phyloP scores from a whole-genome alignment of 129 eudicot genomes.

The Tanacetum coccineum region DNA sequence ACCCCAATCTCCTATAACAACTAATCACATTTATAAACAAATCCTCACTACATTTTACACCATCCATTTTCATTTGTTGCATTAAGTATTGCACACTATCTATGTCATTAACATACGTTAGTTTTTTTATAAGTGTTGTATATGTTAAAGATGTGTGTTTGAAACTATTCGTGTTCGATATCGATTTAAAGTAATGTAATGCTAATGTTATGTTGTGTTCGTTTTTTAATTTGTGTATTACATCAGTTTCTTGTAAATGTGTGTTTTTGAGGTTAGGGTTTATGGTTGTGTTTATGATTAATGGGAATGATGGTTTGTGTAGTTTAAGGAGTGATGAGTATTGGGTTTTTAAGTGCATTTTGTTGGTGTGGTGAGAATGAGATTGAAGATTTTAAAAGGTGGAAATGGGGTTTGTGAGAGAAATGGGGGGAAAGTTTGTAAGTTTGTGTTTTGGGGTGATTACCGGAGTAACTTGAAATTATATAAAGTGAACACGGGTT shows the following conservation, averaged over 20 bases:
- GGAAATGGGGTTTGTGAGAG: too few species aligned
- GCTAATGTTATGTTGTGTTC: conserved; percentile 52
- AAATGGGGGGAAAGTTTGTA: too few species aligned
- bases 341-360: conserved; percentile 68
- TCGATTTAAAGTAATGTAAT: conserved; percentile 53
- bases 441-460: too few species aligned
- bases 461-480: too few species aligned
- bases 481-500: too few species aligned
- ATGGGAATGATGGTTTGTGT: conserved; percentile 67
- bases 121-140: conserved; percentile 56
- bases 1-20: conserved; percentile 49
- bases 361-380: background rate
- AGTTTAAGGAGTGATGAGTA: conserved; percentile 57
- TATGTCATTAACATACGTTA: conserved; percentile 38
- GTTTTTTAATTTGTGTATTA: conserved; percentile 44
- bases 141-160: conserved; percentile 73
- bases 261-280: conserved; percentile 16
- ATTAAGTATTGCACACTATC: conserved; percentile 79
- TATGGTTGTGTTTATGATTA: conserved; percentile 51
- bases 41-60: conserved; percentile 60
- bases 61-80: conserved; percentile 80
- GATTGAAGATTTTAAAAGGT: conserved; percentile 13
- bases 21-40: conserved; percentile 57
- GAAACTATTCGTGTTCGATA: conserved; percentile 50
- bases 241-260: conserved; percentile 47